phyloP scores from a whole-genome alignment of 2,329 filamentous ascomycete genomes.

The Exutisphaerella laricina region DNA sequence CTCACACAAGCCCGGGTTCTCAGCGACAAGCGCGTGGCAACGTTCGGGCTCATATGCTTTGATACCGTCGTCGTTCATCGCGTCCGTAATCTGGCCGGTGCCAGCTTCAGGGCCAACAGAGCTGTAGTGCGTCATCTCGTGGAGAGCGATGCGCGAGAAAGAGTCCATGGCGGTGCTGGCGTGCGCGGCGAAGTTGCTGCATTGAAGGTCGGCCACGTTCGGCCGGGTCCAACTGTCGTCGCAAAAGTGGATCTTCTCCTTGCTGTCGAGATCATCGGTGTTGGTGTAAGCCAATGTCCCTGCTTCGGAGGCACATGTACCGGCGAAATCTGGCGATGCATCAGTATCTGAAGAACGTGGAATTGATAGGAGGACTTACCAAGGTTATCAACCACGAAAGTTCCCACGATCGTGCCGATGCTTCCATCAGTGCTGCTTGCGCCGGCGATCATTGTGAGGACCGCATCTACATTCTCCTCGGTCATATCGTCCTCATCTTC shows the following conservation, averaged over 20 bases:
- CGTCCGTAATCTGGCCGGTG: constrained; percentile 11
- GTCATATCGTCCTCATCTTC: constrained; percentile 6
- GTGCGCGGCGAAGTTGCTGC: constrained; percentile 11
- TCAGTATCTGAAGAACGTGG: too few species aligned
- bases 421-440: constrained; percentile 11
- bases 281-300: constrained; percentile 17
- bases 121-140: constrained; percentile 20
- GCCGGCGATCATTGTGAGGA: constrained; percentile 13
- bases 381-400: constrained; percentile 16
- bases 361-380: too few species aligned
- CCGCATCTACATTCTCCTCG: constrained; percentile 7
- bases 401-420: constrained; percentile 13
- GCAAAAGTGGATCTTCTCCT: constrained; percentile 22
- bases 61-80: constrained; percentile 9
- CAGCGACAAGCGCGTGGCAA: constrained; percentile 16
- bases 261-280: constrained; percentile 12
- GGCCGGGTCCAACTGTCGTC: constrained; percentile 7
- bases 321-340: constrained; percentile 9
- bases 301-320: constrained; percentile 1
- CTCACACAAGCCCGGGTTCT: constrained; percentile 11
- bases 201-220: constrained; percentile 8
- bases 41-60: constrained; percentile 13
- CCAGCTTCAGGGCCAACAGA: constrained; percentile 9
- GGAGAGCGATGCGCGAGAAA: constrained; percentile 16
- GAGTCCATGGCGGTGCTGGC: constrained; percentile 18